These are phyloP conservation scores for Gentiana straminea DNA, from an alignment of 257 asterid genomes.

Conservation along the genomic window DNA sequence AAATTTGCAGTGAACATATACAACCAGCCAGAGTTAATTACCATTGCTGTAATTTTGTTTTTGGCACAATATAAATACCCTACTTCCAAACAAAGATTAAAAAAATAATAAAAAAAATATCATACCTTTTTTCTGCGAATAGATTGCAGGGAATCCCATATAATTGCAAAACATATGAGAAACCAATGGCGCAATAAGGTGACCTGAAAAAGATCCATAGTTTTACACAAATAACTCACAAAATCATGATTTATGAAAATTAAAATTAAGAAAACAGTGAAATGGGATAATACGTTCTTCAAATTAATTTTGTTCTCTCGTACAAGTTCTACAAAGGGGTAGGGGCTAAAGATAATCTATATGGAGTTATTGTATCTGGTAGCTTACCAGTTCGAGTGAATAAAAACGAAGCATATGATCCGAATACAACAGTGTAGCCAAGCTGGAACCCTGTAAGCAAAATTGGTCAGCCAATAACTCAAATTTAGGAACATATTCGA, in stretches of 20 bases:
- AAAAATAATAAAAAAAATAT: not conserved
- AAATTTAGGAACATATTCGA: too few species aligned
- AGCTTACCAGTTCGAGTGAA: slow-evolving; percentile 76
- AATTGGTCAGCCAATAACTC: not conserved
- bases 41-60: too few species aligned
- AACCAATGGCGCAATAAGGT: slow-evolving; percentile 65
- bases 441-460: slow-evolving; percentile 71
- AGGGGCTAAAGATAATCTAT: too few species aligned
- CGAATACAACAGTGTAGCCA: slow-evolving; percentile 85
- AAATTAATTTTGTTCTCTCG: too few species aligned
- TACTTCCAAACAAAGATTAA: too few species aligned
- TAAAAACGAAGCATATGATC: slow-evolving; percentile 87
- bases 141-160: slow-evolving; percentile 73
- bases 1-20: too few species aligned
- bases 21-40: too few species aligned
- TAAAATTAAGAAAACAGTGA: not conserved
- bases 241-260: not conserved
- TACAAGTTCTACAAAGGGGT: too few species aligned
- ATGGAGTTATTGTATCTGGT: too few species aligned
- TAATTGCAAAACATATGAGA: slow-evolving; percentile 92
- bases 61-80: too few species aligned
- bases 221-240: not conserved
- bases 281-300: not conserved
- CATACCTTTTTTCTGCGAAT: slow-evolving; percentile 60
- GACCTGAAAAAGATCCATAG: slow-evolving; percentile 41